phyloP scores from a whole-genome alignment of 768 basidiomycete genomes.

The Boletellus ananas region DNA sequence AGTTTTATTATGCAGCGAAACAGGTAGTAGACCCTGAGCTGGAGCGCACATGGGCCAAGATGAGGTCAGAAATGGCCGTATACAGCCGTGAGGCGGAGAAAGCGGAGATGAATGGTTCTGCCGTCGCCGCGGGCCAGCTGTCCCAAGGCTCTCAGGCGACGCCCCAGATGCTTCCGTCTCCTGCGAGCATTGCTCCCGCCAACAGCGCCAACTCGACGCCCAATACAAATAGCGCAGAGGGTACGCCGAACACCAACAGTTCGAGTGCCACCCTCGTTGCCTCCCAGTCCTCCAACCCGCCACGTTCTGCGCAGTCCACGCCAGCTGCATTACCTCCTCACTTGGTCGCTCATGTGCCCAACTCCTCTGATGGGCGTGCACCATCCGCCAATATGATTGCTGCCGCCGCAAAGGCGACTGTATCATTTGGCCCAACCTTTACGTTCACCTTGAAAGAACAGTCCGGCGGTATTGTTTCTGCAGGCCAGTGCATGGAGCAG shows the following conservation, averaged over 20 bases:
- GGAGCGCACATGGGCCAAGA: slow-evolving; percentile 33
- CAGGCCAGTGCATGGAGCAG: slow-evolving; percentile 40
- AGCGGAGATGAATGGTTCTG: slow-evolving; percentile 32
- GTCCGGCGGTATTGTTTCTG: slow-evolving; percentile 38
- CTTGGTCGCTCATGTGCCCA: slow-evolving; percentile 26
- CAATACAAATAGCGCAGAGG: slow-evolving; percentile 49
- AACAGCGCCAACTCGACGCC: slow-evolving; percentile 79
- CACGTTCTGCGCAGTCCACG: slow-evolving; percentile 24
- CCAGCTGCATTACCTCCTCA: slow-evolving; percentile 43
- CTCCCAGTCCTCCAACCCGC: slow-evolving; percentile 24
- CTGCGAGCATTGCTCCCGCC: slow-evolving; percentile 61
- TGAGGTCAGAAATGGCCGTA: slow-evolving; percentile 31
- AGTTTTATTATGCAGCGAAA: slow-evolving; percentile 39
- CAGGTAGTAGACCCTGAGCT: slow-evolving; percentile 32
- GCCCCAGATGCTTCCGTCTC: slow-evolving; percentile 77
- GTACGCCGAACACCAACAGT: slow-evolving; percentile 47
- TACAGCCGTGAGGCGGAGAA: slow-evolving; percentile 34
- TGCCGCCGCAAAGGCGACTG: slow-evolving; percentile 30
- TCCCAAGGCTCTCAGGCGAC: slow-evolving; percentile 37
- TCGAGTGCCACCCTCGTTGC: slow-evolving; percentile 21
- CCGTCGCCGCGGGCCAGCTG: slow-evolving; percentile 25
- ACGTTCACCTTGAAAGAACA: slow-evolving; percentile 28
- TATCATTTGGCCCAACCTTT: slow-evolving; percentile 27
- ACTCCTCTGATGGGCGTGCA: slow-evolving; percentile 28
- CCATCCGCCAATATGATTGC: slow-evolving; percentile 27